These are phyloP conservation scores for Mortierella hygrophila DNA, from an alignment of 192 early-diverging fungal genomes.

Conservation along the genomic window DNA sequence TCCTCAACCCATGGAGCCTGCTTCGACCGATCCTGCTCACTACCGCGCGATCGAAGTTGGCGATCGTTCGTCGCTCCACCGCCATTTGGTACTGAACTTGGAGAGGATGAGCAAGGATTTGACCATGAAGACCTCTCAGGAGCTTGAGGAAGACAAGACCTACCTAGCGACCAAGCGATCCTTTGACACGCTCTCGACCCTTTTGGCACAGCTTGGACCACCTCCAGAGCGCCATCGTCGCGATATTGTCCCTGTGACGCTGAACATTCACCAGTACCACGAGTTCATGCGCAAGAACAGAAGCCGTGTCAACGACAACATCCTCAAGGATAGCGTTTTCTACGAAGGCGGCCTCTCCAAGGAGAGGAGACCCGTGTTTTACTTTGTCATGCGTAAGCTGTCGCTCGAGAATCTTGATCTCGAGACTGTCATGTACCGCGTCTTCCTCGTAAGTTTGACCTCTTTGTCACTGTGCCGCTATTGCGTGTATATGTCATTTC, in stretches of 20 bases:
- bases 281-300: slow-evolving; percentile 83
- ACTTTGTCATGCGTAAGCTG: slow-evolving; percentile 86
- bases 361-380: slow-evolving; percentile 81
- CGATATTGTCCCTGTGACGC: slow-evolving; percentile 57
- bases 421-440: slow-evolving; percentile 83
- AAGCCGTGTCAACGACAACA: slow-evolving; percentile 73
- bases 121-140: slow-evolving; percentile 56
- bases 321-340: slow-evolving; percentile 79
- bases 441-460: slow-evolving; percentile 68
- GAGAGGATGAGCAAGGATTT: slow-evolving; percentile 79
- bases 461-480: not conserved
- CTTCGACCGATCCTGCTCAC: slow-evolving; percentile 62
- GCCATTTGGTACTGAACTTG: slow-evolving; percentile 75
- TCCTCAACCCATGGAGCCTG: slow-evolving; percentile 53
- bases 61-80: slow-evolving; percentile 64
- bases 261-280: slow-evolving; percentile 61
- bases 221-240: slow-evolving; percentile 77
- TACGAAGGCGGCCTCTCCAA: slow-evolving; percentile 87
- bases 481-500: not conserved
- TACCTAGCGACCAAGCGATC: slow-evolving; percentile 70
- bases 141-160: slow-evolving; percentile 54
- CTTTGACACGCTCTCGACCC: slow-evolving; percentile 85
- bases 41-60: slow-evolving; percentile 57
- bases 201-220: slow-evolving; percentile 91
- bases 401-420: slow-evolving; percentile 85